Evolutionary conservation across 148 eudicot species (phyloP), one percentile per base, ranked within the genome.

Genomic region (Camellia granthamiana): DNA sequence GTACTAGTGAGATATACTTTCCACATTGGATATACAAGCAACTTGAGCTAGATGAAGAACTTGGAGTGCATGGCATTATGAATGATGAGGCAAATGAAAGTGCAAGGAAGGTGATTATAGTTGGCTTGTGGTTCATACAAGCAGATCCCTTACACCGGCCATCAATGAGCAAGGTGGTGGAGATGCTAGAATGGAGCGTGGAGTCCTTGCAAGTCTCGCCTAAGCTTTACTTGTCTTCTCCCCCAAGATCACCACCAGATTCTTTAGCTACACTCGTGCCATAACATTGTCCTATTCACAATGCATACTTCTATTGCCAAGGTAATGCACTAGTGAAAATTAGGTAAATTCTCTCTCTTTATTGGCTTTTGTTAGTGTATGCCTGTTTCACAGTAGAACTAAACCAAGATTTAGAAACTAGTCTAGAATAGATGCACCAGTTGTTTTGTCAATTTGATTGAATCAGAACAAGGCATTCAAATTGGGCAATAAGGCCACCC

Each of bases 51-150:
- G 8, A 72, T 49, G 62, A 80, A 9, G 72, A 80, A 21, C 16
- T 72, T 16, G 49, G 61, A 60, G 63, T 72, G 16, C 60, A 61
- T 19, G 71, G 21, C 4, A 72, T 78, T 63, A 19, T 23, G 56
- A 63, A 68, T 58, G 81, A 71, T 52, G 75, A 43, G 60, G 81
- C 78, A 23, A 65, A 69, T 6, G 62, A 72, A 67, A 30, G 10
- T 7, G 51, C 61, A 12, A 82, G 67, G 58, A 77, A 78, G 65
- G 64, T 82, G 74, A 72, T 78, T 0, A 51, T 82, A 9, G 80
- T 77, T 4, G 76, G 80, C 7, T 61, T 81, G 63, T 81, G 80
- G 80, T 82, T 78, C 81, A 72, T 82, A 49, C 84, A 82, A 47
- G 55, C 74, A 0, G 58, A 73, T 66, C 81, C 81, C 5, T 78